phyloP scores from a whole-genome alignment of 805 yeast species.

The Sugiyamaella smithiae region DNA sequence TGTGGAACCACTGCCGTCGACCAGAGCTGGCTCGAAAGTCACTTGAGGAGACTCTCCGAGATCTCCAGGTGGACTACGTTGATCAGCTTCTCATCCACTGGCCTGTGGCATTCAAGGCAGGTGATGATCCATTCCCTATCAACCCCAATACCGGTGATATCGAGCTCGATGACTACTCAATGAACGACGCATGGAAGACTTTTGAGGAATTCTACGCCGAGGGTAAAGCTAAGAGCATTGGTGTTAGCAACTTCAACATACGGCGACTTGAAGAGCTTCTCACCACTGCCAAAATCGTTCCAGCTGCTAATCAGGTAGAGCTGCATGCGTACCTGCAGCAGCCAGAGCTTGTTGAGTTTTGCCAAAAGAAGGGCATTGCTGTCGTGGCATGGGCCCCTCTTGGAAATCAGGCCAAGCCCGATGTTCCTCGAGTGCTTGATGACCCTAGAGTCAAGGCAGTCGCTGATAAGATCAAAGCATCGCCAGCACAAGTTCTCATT shows the following conservation, averaged over 20 bases:
- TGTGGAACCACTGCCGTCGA: slow-evolving; percentile 34
- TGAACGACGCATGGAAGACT: slow-evolving; percentile 48
- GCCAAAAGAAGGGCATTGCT: slow-evolving; percentile 44
- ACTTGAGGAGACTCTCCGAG: slow-evolving; percentile 42
- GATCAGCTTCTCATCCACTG: slow-evolving; percentile 55
- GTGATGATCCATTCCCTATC: slow-evolving; percentile 27
- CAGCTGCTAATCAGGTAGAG: slow-evolving; percentile 68
- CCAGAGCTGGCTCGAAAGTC: slow-evolving; percentile 44
- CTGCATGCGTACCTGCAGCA: slow-evolving; percentile 50
- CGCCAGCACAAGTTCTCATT: slow-evolving; percentile 63
- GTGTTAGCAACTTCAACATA: slow-evolving; percentile 75
- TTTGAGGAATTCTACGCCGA: slow-evolving; percentile 50
- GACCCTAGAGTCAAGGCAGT: slow-evolving; percentile 52
- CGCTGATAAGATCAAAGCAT: slow-evolving; percentile 50
- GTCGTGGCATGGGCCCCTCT: slow-evolving; percentile 62
- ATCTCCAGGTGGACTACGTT: slow-evolving; percentile 48
- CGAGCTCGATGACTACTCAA: slow-evolving; percentile 23
- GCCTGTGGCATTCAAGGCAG: slow-evolving; percentile 46
- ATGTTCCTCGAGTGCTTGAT: slow-evolving; percentile 39
- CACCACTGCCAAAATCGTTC: slow-evolving; percentile 42
- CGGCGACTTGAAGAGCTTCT: slow-evolving; percentile 60
- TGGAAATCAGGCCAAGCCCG: slow-evolving; percentile 53
- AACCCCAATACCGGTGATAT: slow-evolving; percentile 32
- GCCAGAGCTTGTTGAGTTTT: slow-evolving; percentile 42
- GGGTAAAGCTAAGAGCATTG: slow-evolving; percentile 60